These are phyloP conservation scores for Pythium aristosporum DNA, from an alignment of 352 stramenopile species.

Conservation along the genomic window DNA sequence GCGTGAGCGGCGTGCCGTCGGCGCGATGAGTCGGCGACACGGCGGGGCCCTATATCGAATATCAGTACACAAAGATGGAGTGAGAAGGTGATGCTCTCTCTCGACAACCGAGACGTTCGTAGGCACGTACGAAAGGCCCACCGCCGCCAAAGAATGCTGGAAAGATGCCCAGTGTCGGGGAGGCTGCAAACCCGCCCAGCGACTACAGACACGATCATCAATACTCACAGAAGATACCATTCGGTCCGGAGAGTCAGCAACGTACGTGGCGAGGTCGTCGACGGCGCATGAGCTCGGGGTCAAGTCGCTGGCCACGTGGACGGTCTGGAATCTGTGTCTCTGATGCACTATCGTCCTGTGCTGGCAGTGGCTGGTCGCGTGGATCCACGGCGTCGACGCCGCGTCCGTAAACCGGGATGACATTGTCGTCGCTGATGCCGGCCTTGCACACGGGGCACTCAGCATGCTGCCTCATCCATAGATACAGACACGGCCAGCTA, in stretches of 20 bases:
- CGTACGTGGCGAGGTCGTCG: conserved; percentile 48
- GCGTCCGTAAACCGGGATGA: conserved; percentile 87
- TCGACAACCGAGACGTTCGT: not conserved
- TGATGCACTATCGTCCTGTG: conserved; percentile 2
- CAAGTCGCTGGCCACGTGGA: conserved; percentile 59
- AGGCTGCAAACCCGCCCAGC: conserved; percentile 43
- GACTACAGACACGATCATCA: not conserved
- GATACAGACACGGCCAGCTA: conserved; percentile 86
- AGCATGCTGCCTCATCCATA: conserved; percentile 78
- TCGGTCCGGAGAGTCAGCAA: not conserved
- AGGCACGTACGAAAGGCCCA: conserved; percentile 43
- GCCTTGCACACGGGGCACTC: conserved; percentile 92
- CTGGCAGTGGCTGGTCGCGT: conserved; percentile 25
- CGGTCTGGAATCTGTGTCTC: conserved; percentile 48
- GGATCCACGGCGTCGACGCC: conserved; percentile 72
- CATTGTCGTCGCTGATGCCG: conserved; percentile 86
- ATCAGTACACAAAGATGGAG: not conserved
- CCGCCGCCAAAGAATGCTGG: conserved; percentile 71
- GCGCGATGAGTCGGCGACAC: conserved; percentile 37
- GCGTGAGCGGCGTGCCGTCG: conserved; percentile 46
- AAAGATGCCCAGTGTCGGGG: conserved; percentile 79
- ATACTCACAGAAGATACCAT: not conserved
- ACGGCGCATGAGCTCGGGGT: conserved; percentile 57
- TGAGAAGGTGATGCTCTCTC: not conserved
- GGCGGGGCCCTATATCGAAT: conserved; percentile 34